These are phyloP conservation scores for Heterobasidion parviporum DNA, from an alignment of 1,284 basidiomycete species.

Conservation along the genomic window DNA sequence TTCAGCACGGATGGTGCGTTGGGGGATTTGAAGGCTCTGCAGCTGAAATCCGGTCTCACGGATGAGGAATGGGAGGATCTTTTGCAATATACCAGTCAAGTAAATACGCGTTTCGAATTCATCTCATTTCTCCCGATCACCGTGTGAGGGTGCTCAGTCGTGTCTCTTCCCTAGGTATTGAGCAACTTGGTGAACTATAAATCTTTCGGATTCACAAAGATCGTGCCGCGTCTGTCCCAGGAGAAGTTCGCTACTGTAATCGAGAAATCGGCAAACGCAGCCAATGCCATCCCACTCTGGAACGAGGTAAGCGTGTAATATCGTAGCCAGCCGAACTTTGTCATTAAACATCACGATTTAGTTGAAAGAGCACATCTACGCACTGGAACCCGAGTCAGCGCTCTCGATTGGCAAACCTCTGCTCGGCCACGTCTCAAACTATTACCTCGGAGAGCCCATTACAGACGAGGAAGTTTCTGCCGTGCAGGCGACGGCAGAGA, in stretches of 20 bases:
- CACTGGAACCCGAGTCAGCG: slow-evolving; percentile 49
- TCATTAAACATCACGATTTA: slow-evolving; percentile 16
- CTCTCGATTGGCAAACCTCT: slow-evolving; percentile 74
- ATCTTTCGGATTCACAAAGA: slow-evolving; percentile 78
- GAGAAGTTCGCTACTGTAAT: slow-evolving; percentile 50
- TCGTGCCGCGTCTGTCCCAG: slow-evolving; percentile 60
- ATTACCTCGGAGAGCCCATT: slow-evolving; percentile 68
- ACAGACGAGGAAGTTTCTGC: slow-evolving; percentile 68
- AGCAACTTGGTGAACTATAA: slow-evolving; percentile 76
- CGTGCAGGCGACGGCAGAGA: slow-evolving; percentile 68
- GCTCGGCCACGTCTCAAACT: slow-evolving; percentile 72
- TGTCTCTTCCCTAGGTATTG: slow-evolving; percentile 38
- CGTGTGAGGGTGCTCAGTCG: not conserved
- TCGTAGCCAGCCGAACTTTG: not conserved
- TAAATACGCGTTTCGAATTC: slow-evolving; percentile 14
- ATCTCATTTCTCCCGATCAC: slow-evolving; percentile 7
- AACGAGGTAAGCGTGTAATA: slow-evolving; percentile 32
- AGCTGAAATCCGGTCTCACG: slow-evolving; percentile 42
- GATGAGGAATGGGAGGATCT: slow-evolving; percentile 59
- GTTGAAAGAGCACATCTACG: slow-evolving; percentile 70
- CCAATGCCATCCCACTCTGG: slow-evolving; percentile 53
- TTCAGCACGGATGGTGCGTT: slow-evolving; percentile 58
- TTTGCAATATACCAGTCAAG: slow-evolving; percentile 69
- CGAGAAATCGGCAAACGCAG: slow-evolving; percentile 46
- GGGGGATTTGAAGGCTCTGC: slow-evolving; percentile 45